Conservation (phyloP, 495 filamentous ascomycete species). For the Bathelium albidoporum region DNA sequence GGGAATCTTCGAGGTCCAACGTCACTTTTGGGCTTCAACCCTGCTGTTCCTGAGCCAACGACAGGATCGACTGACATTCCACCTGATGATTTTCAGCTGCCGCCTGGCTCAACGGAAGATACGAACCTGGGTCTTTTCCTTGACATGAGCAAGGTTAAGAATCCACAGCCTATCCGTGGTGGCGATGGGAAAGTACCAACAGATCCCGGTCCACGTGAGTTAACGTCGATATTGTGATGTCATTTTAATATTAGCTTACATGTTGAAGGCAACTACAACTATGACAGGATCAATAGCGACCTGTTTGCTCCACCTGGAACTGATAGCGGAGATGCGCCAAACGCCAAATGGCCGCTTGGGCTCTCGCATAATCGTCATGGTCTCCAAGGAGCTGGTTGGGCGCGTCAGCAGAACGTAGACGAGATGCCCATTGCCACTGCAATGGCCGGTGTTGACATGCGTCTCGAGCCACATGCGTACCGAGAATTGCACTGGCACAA, state of each 20-base stretch:
- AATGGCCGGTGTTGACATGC: slow-evolving; percentile 75
- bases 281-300: slow-evolving; percentile 57
- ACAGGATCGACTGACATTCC: slow-evolving; percentile 13
- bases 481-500: slow-evolving; percentile 69
- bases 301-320: slow-evolving; percentile 56
- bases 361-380: slow-evolving; percentile 55
- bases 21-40: background rate
- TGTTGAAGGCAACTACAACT: slow-evolving; percentile 40
- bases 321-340: slow-evolving; percentile 50
- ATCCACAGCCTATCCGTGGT: slow-evolving; percentile 58
- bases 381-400: slow-evolving; percentile 51
- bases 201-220: slow-evolving; percentile 51
- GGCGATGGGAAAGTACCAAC: slow-evolving; percentile 43
- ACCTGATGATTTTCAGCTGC: slow-evolving; percentile 27
- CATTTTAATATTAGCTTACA: background rate
- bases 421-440: slow-evolving; percentile 53
- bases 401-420: slow-evolving; percentile 53
- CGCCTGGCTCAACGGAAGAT: slow-evolving; percentile 47
- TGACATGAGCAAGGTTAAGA: slow-evolving; percentile 49
- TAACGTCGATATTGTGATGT: slow-evolving; percentile 4
- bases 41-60: background rate
- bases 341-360: slow-evolving; percentile 64
- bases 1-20: slow-evolving; percentile 4
- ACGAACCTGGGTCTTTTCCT: slow-evolving; percentile 50
- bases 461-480: slow-evolving; percentile 54